Conservation (phyloP, 257 asterid species). For the Nicotiana otophora region DNA sequence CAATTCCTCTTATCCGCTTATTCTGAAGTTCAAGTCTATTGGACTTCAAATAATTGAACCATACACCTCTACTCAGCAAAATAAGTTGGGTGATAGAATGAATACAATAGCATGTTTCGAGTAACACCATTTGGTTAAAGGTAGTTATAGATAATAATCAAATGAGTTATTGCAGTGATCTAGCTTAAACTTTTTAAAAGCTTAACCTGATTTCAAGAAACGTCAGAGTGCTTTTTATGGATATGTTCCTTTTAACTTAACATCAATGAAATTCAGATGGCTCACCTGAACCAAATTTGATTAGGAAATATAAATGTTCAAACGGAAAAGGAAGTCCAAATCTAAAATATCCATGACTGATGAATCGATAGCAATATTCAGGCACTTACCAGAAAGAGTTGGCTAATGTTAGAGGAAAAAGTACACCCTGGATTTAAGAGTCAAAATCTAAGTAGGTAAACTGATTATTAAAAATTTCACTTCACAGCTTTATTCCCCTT, state of each 20-base stretch:
- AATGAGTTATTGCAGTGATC: neutral
- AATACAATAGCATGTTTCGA: neutral
- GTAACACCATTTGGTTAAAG: neutral
- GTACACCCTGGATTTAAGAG: neutral
- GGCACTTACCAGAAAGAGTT: neutral
- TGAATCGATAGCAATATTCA: neutral
- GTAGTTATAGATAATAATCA: neutral
- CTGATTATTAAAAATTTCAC: neutral
- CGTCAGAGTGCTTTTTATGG: neutral
- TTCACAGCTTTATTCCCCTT: neutral
- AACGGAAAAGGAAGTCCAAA: neutral
- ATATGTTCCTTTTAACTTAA: neutral
- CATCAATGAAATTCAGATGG: neutral
- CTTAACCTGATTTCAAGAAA: neutral
- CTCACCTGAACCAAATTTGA: neutral
- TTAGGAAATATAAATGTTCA: neutral
- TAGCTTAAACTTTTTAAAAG: neutral
- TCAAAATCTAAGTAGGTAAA: slow-evolving; percentile 3
- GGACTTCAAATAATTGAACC: neutral
- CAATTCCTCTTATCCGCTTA: neutral
- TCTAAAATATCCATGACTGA: neutral
- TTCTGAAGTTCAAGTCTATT: neutral
- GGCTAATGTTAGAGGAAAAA: neutral
- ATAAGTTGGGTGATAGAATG: neutral
- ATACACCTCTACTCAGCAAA: neutral